Base-by-base conservation (phyloP, 768 basidiomycete genomes). In the Royoungia palumana region DNA sequence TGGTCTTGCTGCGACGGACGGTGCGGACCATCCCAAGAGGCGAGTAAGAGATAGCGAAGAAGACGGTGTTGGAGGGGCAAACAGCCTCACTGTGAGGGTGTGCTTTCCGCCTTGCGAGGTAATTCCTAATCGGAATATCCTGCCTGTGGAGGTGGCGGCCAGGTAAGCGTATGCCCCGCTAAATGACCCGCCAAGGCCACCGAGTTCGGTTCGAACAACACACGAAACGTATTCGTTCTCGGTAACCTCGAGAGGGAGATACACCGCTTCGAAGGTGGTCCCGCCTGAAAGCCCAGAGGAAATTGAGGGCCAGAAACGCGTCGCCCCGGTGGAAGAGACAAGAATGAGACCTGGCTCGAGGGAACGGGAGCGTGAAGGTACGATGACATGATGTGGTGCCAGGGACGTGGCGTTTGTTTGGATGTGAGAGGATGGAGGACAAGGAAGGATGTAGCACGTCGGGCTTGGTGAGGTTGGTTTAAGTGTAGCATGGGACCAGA, bases 241-340 rank as follows among this genome's bases (percentile, higher is more conserved):
- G 4, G 62, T 55, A 5, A 71, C 54, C 24, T 69, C 70, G 39
- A 89, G 65, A 28, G 62, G 60, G 19, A 75, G 71, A 42, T 87
- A 56, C 10, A 73, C 57, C 5, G 75, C 69, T 22, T 77, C 75
- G 10, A 75, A 74, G 51, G 81, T 81, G 32, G 87, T 79, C 9
- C 87, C 89, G 12, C 89, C 89, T 3, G 89, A 87, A 13, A 92
- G 78, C 14, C 89, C 89, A 50, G 85, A 87, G 5, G 84, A 84
- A 36, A 94, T 85, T 51, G 83, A 86, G 47, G 93, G 85, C 94
- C 94, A 97, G 64, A 90, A 89, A 32, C 89, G 81, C 47, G 91
- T 70, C 54, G 82, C 73, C 5, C 94, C 94, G 0, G 76, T 70
- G 6, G 78, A 70, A 8, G 87, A 86, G 42, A 89, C 70, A 44